Evolutionary conservation across 441 rosid species (phyloP).

Genomic region (Aleurites moluccanus): DNA sequence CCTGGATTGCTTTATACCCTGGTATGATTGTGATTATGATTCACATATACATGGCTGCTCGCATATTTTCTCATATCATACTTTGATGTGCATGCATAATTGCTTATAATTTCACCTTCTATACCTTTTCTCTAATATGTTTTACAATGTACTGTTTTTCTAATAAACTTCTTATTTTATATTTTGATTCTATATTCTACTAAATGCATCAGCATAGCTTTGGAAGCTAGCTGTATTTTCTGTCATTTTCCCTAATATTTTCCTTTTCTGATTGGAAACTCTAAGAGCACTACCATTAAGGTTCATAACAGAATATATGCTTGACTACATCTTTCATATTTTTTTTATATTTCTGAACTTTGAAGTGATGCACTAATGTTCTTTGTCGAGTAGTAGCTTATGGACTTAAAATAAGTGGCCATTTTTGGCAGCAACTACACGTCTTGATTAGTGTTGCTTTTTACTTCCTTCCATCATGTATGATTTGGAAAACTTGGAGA

Average conservation of each 20-base stretch:
- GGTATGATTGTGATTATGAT: conserved; percentile 30
- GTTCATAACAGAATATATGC: background rate
- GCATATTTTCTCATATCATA: background rate
- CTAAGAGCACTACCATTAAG: background rate
- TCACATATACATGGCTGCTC: background rate
- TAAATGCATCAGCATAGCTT: background rate
- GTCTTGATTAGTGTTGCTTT: background rate
- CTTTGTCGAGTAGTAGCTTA: background rate
- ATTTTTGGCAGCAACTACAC: background rate
- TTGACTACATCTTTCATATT: background rate
- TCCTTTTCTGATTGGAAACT: background rate
- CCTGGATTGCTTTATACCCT: conserved; percentile 48
- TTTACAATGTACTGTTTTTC: background rate
- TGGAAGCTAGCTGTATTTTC: background rate
- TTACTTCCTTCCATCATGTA: background rate
- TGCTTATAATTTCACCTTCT: conserved; percentile 1
- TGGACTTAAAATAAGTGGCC: background rate
- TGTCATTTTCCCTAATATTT: background rate
- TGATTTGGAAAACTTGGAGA: background rate
- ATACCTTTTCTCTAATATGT: background rate
- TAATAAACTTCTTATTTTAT: background rate
- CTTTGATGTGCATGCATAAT: background rate
- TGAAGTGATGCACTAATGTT: background rate
- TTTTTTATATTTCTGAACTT: background rate
- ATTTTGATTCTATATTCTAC: background rate